phyloP scores from a whole-genome alignment of 305 asterid species.

The Coffea humblotiana region DNA sequence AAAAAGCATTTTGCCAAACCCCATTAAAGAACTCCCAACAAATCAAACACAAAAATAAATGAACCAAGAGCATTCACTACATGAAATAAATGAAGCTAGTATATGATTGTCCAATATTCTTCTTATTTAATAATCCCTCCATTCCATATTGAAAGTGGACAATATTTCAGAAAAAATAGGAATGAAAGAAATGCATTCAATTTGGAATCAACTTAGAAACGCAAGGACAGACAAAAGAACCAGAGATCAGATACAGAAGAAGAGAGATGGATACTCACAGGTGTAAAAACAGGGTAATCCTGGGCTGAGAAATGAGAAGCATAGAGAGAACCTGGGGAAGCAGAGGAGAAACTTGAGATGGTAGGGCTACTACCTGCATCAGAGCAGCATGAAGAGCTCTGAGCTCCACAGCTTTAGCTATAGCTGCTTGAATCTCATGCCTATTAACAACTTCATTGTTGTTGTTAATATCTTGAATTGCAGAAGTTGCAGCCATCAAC shows the following conservation, averaged over 20 bases:
- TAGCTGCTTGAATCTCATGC: slow-evolving; percentile 66
- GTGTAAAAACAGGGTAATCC: slow-evolving; percentile 96
- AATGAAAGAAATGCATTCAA: no score
- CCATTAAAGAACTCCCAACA: neutral
- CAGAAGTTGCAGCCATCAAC: slow-evolving; percentile 34
- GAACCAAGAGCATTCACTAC: neutral
- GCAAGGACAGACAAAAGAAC: no score
- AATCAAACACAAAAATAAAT: neutral
- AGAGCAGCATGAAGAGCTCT: slow-evolving; percentile 89
- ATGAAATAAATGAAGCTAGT: neutral
- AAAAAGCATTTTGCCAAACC: neutral
- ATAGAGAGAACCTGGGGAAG: slow-evolving; percentile 67
- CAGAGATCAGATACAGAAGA: neutral
- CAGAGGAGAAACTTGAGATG: slow-evolving; percentile 37
- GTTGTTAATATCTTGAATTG: slow-evolving; percentile 17
- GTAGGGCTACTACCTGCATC: slow-evolving; percentile 58
- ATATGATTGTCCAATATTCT: neutral
- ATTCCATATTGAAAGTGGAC: neutral
- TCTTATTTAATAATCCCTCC: neutral
- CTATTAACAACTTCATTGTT: slow-evolving; percentile 35
- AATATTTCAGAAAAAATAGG: no score
- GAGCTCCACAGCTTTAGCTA: slow-evolving; percentile 91
- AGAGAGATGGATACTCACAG: slow-evolving; percentile 45
- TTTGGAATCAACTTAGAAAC: neutral
- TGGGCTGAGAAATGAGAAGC: slow-evolving; percentile 59